Conservation (phyloP, 2,329 filamentous ascomycete species). For the Furcasterigmium sp. region DNA sequence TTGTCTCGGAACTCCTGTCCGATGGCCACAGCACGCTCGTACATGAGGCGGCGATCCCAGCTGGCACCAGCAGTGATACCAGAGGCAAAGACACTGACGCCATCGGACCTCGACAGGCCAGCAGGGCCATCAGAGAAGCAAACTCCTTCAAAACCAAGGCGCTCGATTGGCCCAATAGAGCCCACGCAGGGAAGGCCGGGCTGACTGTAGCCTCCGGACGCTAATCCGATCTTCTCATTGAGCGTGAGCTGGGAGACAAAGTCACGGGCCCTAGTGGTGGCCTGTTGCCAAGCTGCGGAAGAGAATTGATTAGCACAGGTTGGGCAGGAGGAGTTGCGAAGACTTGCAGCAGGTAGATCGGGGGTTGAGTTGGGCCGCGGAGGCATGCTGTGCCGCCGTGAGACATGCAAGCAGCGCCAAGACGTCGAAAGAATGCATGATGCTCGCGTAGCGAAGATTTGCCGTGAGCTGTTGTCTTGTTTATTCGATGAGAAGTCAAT, state of each 20-base stretch:
- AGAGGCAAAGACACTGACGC: constrained; percentile 41
- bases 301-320: not conserved
- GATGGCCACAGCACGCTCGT: constrained; percentile 66
- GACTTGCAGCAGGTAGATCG: not conserved
- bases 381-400: too few species aligned
- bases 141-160: constrained; percentile 38
- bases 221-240: constrained; percentile 20
- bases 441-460: too few species aligned
- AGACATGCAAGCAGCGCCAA: not conserved
- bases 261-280: not conserved
- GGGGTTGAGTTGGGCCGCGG: too few species aligned
- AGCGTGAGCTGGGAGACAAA: not conserved
- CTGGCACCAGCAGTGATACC: constrained; percentile 40
- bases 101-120: constrained; percentile 40
- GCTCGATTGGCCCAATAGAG: constrained; percentile 38
- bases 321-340: not conserved
- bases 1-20: constrained; percentile 70
- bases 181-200: constrained; percentile 29
- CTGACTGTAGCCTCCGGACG: not conserved
- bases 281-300: not conserved
- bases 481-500: too few species aligned
- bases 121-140: constrained; percentile 45
- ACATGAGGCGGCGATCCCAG: constrained; percentile 47
- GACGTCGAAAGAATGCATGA: not conserved
- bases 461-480: too few species aligned